Conservation (phyloP, 1,284 basidiomycete species). For the Ustilago curta region DNA sequence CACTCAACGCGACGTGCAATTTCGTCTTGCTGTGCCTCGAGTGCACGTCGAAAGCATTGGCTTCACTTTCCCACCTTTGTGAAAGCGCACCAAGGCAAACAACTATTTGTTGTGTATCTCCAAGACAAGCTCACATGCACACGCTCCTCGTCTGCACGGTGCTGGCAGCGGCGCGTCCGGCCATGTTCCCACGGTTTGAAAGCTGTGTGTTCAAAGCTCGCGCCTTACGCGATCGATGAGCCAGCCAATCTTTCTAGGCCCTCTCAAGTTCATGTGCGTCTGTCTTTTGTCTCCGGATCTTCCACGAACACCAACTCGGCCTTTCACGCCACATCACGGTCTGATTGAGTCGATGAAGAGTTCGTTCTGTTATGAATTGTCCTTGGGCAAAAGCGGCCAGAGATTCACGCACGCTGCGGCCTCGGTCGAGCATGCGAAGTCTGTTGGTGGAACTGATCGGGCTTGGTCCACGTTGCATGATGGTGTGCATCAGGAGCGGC, state of each 20-base stretch:
- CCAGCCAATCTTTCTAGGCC: too few species aligned
- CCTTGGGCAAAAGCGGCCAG: neutral
- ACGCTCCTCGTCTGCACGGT: neutral
- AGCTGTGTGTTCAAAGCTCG: neutral
- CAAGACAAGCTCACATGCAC: neutral
- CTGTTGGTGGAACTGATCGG: slow-evolving; percentile 6
- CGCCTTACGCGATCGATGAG: neutral
- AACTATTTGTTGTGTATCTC: neutral
- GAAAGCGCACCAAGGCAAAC: slow-evolving; percentile 1
- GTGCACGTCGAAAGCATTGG: neutral
- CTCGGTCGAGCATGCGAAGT: slow-evolving; percentile 3
- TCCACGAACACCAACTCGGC: too few species aligned
- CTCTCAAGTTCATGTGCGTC: too few species aligned
- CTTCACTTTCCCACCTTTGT: neutral
- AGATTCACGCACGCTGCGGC: slow-evolving; percentile 15
- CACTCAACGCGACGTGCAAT: slow-evolving; percentile 10
- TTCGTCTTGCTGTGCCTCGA: neutral
- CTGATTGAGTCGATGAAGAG: neutral
- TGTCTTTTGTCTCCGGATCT: neutral
- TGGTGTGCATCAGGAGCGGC: neutral
- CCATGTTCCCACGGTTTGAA: neutral
- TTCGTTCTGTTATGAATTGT: slow-evolving; percentile 11
- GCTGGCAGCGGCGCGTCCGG: neutral
- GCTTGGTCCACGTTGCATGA: neutral
- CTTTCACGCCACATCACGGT: neutral